Base-by-base conservation (phyloP, 768 basidiomycete species). In the Leccinellum albellum region DNA sequence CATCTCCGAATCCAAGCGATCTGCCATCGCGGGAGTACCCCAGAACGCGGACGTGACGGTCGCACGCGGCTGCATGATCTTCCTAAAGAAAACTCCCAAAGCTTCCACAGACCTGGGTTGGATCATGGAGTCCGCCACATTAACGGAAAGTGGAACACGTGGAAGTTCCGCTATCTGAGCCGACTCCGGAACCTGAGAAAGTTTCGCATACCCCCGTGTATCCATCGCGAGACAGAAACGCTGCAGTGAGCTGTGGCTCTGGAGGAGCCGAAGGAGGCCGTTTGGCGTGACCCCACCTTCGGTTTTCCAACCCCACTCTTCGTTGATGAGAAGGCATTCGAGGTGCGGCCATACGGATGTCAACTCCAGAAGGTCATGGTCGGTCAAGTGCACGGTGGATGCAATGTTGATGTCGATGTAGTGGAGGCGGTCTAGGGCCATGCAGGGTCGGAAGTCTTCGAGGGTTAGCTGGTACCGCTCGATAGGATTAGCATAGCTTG, bases 241-340 rank as follows among this genome's bases (percentile, higher is more conserved):
- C 4, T 17, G 54, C 3, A 64, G 32, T 2, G 37, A 45, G 21
- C 23, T 13, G 28, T 61, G 60, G 14, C 20, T 37, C 33, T 54
- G 50, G 17, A 68, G 55, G 26, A 67, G 54, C 2, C 21, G 58
- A 12, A 57, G 32, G n/a, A 67, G 61, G 15, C 66, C 64, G 9
- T 29, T 29, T 4, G 60, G 66, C 0, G 66, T 66, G 40, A 67
- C 50, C 14, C 63, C 66, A 9, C 52, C 45, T 14, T 48, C 47
- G 21, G 53, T 46, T 14, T 53, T 54, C 63, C 66, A 68, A 15
- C 66, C 66, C 55, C 56, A 66, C 12, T 61, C 55, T 40, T 56
- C 51, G 26, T 68, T 67, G 10, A 67, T 56, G 51, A 55, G 40
- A 10, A 67, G 55, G 13, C 26, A 17, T 20, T 65, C 51, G 4